phyloP scores from a whole-genome alignment of 768 basidiomycete species.

The Mycena vulgaris region DNA sequence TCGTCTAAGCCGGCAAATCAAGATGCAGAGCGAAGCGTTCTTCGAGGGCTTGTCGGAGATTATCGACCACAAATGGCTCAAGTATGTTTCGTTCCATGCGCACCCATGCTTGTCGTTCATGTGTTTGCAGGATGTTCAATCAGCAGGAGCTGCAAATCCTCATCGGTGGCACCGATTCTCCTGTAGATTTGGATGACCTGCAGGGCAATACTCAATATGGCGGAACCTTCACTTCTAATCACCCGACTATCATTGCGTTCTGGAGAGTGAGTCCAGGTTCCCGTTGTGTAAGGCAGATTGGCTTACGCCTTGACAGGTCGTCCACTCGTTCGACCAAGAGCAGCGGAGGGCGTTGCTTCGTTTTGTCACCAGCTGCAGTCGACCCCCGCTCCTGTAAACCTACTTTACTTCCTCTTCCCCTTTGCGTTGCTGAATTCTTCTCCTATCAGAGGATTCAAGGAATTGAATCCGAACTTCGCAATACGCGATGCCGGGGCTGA shows the following conservation, averaged over 20 bases:
- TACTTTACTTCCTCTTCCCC: too few relatives aligned
- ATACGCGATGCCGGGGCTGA: constrained; percentile 89
- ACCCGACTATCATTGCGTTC: constrained; percentile 82
- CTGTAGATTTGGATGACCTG: constrained; percentile 89
- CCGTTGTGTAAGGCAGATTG: not conserved
- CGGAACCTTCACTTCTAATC: constrained; percentile 79
- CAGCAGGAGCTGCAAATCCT: constrained; percentile 95
- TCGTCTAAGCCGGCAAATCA: constrained; percentile 91
- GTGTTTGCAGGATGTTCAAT: constrained; percentile 87
- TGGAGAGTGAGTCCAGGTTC: constrained; percentile 76
- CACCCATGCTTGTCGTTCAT: not conserved
- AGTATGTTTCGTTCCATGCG: constrained; percentile 54
- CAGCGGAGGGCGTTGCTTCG: constrained; percentile 84
- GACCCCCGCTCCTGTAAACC: constrained; percentile 86
- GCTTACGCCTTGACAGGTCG: constrained; percentile 65
- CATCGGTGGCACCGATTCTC: constrained; percentile 89
- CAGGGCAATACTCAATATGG: constrained; percentile 85
- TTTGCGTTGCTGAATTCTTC: not conserved
- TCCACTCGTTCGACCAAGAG: constrained; percentile 84
- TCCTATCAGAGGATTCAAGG: constrained; percentile 81
- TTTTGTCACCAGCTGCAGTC: constrained; percentile 94
- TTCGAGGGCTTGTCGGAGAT: constrained; percentile 95
- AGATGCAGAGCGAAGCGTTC: constrained; percentile 86
- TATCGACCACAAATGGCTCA: constrained; percentile 91
- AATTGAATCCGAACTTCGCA: constrained; percentile 89